Percentiles rank a stretch among this genome's conserved stretches.
phyloP scores from a whole-genome alignment of 352 stramenopile genomes.

The Phytophthora palmivora region DNA sequence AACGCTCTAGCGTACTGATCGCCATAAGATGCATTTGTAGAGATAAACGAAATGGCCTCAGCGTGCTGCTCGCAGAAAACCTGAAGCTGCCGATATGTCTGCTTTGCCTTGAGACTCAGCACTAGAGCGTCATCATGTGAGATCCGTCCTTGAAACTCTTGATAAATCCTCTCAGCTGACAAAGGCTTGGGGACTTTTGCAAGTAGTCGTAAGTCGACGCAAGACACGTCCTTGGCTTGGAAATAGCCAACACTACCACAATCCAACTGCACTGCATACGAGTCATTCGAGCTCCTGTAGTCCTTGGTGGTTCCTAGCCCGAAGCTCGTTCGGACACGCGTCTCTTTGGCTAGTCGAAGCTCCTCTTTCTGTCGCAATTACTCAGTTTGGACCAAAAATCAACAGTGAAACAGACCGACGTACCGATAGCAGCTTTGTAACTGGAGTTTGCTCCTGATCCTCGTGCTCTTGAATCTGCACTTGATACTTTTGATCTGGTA shows the following conservation, averaged over 20 bases:
- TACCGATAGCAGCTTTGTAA: conserved; percentile 50
- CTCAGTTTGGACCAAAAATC: not conserved
- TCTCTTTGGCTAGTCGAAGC: conserved; percentile 38
- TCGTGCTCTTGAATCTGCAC: conserved; percentile 10
- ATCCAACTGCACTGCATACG: conserved; percentile 47
- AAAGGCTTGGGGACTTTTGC: conserved; percentile 73
- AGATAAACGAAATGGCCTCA: conserved; percentile 78
- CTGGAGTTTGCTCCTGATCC: not conserved
- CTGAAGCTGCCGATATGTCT: conserved; percentile 64
- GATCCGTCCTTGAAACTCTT: conserved; percentile 75
- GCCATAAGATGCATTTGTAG: conserved; percentile 72
- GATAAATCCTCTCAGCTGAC: conserved; percentile 65
- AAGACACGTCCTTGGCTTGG: conserved; percentile 56
- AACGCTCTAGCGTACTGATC: conserved; percentile 72
- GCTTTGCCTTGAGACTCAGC: conserved; percentile 57
- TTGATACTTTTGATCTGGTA: conserved; percentile 42
- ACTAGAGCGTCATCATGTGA: conserved; percentile 60
- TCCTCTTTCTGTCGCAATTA: conserved; percentile 25
- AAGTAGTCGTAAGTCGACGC: conserved; percentile 75
- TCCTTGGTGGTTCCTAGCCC: conserved; percentile 30
- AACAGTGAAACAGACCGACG: conserved; percentile 5
- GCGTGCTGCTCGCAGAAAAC: conserved; percentile 75
- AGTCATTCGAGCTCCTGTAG: conserved; percentile 40
- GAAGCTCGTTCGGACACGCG: conserved; percentile 35
- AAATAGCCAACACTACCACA: conserved; percentile 39